These are phyloP conservation scores for Mrakia gelida DNA, from an alignment of 768 basidiomycete genomes.

Conservation along the genomic window DNA sequence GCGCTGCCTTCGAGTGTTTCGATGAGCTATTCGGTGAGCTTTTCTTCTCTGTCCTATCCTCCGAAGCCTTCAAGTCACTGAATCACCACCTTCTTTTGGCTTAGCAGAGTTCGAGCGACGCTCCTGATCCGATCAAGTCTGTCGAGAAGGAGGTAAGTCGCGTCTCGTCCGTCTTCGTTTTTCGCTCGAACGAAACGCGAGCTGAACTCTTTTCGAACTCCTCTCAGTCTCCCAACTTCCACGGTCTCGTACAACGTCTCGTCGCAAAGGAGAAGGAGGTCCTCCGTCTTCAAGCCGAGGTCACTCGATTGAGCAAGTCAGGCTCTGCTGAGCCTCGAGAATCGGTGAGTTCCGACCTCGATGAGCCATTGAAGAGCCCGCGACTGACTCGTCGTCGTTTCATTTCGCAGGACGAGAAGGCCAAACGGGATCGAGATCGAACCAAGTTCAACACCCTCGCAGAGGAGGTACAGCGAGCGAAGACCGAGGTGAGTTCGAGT, in stretches of 20 bases:
- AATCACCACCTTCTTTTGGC: background rate
- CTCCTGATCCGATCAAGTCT: slow-evolving; percentile 7
- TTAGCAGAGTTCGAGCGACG: background rate
- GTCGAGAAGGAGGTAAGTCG: background rate
- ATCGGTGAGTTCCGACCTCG: slow-evolving; percentile 50
- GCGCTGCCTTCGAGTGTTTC: slow-evolving; percentile 48
- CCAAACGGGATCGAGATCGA: slow-evolving; percentile 66
- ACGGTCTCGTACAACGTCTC: slow-evolving; percentile 72
- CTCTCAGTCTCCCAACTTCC: slow-evolving; percentile 52
- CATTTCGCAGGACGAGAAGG: slow-evolving; percentile 59
- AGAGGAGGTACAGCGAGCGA: slow-evolving; percentile 69
- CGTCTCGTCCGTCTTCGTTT: background rate
- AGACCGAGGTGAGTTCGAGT: slow-evolving; percentile 56
- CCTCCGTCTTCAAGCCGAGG: slow-evolving; percentile 63
- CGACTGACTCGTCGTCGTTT: background rate
- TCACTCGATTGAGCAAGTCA: slow-evolving; percentile 54
- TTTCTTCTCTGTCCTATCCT: background rate
- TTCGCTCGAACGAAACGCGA: too few relatives aligned
- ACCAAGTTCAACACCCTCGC: slow-evolving; percentile 65
- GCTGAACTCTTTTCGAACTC: background rate
- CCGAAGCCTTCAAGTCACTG: background rate
- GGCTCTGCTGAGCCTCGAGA: slow-evolving; percentile 52
- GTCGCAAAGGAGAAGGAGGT: slow-evolving; percentile 83
- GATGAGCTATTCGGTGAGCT: background rate
- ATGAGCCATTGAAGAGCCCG: background rate